Evolutionary conservation across 306 rosid genomes (phyloP).

Genomic region (cucumber (Cucumis sativus)): Cucumber_9930_V3 NC_026656.2:15052001-15052500

Average conservation of each 20-base stretch:
- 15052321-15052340: not conserved
- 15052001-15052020: not conserved
- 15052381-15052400: not conserved
- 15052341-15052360: not conserved
- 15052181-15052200: not conserved
- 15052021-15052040: not conserved
- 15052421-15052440: not conserved
- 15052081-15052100: not conserved
- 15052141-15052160: not conserved
- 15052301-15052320: not conserved
- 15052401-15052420: not conserved
- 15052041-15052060: too few species aligned
- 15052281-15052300: not conserved
- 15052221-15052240: not conserved
- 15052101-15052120: not conserved
- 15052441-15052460: not conserved
- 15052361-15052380: not conserved
- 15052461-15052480: not conserved
- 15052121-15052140: not conserved
- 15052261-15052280: not conserved
- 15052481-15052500: not conserved
- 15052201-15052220: not conserved
- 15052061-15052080: not conserved
- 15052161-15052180: not conserved
- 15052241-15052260: conserved; percentile 7